phyloP scores from a whole-genome alignment of 495 filamentous ascomycete species.

The Neurospora sp. region DNA sequence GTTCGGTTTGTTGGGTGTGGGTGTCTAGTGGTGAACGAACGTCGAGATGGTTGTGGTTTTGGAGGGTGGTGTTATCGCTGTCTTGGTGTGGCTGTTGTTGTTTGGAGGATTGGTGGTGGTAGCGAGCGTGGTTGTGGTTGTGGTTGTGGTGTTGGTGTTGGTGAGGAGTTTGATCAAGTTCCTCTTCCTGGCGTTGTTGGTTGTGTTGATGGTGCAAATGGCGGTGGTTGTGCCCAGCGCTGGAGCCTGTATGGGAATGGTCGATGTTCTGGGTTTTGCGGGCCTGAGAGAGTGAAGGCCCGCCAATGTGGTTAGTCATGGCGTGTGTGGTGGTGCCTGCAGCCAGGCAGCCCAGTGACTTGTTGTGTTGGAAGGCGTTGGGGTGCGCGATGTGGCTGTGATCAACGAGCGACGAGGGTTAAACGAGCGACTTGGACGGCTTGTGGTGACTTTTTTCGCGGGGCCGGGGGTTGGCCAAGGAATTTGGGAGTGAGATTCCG shows the following conservation, averaged over 20 bases:
- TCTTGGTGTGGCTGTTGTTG: neutral
- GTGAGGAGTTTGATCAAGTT: neutral
- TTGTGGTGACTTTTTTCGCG: neutral
- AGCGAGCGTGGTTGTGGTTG: conserved; percentile 17
- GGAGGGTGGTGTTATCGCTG: neutral
- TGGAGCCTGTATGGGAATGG: conserved; percentile 12
- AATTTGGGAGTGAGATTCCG: neutral
- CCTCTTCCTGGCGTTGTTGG: conserved; percentile 1
- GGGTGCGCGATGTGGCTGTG: neutral
- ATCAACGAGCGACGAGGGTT: neutral
- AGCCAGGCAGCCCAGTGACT: conserved; percentile 10
- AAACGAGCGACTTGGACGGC: neutral
- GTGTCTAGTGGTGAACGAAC: conserved; percentile 23
- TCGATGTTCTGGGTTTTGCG: conserved; percentile 13
- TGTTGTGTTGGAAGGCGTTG: neutral
- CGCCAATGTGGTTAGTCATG: conserved; percentile 39
- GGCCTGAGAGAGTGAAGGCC: conserved; percentile 47
- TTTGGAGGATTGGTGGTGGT: conserved; percentile 8
- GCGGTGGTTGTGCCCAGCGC: conserved; percentile 20
- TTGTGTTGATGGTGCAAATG: conserved; percentile 20
- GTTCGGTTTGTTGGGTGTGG: conserved; percentile 15
- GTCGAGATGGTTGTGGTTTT: conserved; percentile 14
- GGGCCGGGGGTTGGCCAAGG: neutral
- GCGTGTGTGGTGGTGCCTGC: conserved; percentile 24
- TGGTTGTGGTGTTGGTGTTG: conserved; percentile 6